Conservation (phyloP, 2,329 filamentous ascomycete species). For the Colletotrichum sp. region DNA sequence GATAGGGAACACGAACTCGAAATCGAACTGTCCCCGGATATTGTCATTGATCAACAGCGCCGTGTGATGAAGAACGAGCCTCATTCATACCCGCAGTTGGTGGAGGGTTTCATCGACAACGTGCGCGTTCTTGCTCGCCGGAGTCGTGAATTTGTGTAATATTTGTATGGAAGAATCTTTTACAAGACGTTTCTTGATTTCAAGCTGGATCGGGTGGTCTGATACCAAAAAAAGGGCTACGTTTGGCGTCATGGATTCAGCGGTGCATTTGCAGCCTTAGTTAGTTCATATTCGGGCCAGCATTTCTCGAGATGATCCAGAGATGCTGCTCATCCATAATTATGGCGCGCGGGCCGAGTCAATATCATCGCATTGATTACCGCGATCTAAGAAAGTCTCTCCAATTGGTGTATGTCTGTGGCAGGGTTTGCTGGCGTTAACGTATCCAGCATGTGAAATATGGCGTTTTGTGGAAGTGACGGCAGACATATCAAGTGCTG, state of each 20-base stretch:
- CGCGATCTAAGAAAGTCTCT: not conserved
- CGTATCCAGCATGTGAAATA: not conserved
- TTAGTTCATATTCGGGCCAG: not conserved
- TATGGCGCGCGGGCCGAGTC: not conserved
- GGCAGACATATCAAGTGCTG: not conserved
- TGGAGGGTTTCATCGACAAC: constrained; percentile 80
- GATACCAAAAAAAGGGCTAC: constrained; percentile 15
- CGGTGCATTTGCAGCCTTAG: not conserved
- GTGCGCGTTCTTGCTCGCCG: constrained; percentile 62
- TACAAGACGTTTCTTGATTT: not conserved
- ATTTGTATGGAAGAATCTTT: not conserved
- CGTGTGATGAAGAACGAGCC: constrained; percentile 55
- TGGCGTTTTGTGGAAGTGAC: not conserved
- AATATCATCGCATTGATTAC: not conserved
- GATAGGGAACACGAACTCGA: constrained; percentile 83
- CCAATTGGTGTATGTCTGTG: not conserved
- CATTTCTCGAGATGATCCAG: not conserved
- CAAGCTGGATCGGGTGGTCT: constrained; percentile 8
- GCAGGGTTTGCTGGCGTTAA: not conserved
- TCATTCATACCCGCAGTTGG: constrained; percentile 69
- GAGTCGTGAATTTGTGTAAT: constrained; percentile 35
- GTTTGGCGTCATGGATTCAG: constrained; percentile 6
- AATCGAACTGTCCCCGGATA: constrained; percentile 71
- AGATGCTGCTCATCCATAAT: not conserved
- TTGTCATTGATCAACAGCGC: constrained; percentile 70